Conservation (phyloP, 257 asterid genomes). For the Solanum piurae region DNA sequence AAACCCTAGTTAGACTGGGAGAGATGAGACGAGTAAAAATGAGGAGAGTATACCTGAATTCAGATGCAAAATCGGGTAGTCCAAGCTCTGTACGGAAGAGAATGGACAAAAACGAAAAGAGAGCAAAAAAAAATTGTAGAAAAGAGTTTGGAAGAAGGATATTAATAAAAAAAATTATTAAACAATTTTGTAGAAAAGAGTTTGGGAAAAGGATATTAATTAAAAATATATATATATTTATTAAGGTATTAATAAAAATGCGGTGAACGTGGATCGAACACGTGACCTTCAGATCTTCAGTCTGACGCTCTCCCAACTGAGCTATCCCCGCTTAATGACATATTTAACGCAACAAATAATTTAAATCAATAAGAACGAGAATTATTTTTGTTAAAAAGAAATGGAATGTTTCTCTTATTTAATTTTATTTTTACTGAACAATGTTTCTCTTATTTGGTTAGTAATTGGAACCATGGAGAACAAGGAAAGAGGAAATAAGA, state of each 20-base stretch:
- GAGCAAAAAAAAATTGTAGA: not conserved
- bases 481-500: no score
- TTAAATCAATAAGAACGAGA: no score
- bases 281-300: constrained; percentile 90
- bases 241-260: constrained; percentile 3
- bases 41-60: not conserved
- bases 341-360: fast-evolving
- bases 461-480: not conserved
- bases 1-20: not conserved
- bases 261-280: constrained; percentile 98
- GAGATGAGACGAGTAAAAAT: not conserved
- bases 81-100: not conserved
- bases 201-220: no score
- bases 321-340: constrained; percentile 47
- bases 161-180: no score
- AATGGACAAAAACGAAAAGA: not conserved
- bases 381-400: not conserved
- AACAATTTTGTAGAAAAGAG: no score
- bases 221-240: no score
- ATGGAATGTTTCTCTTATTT: not conserved
- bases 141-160: no score
- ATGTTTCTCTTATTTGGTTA: not conserved
- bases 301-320: constrained; percentile 98
- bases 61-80: not conserved
- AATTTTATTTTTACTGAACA: not conserved